Percentiles rank a stretch among this genome's conserved stretches.
phyloP scores from a whole-genome alignment of 192 early-diverging fungal species.

The Funneliformis geosporum region DNA sequence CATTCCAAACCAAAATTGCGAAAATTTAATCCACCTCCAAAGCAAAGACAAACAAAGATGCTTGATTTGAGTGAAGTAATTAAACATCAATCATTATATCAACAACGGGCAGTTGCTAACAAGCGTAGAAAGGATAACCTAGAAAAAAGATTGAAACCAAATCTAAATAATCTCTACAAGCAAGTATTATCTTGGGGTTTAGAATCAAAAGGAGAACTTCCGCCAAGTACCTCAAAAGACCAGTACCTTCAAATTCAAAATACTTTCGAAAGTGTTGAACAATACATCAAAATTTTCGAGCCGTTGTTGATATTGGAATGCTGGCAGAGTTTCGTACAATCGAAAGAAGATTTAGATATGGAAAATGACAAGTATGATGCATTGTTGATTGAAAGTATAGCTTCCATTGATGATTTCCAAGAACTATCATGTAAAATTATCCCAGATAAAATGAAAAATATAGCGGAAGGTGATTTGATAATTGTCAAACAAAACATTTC shows the following conservation, averaged over 20 bases:
- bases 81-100: constrained; percentile 22
- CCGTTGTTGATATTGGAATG: constrained; percentile 82
- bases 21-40: constrained; percentile 3
- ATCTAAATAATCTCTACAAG: constrained; percentile 57
- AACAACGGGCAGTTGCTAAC: constrained; percentile 23
- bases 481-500: constrained; percentile 51
- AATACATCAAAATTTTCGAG: constrained; percentile 74
- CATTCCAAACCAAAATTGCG: constrained; percentile 27
- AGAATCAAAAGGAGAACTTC: constrained; percentile 52
- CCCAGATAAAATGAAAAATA: constrained; percentile 44
- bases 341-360: constrained; percentile 63
- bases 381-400: constrained; percentile 50
- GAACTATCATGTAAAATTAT: constrained; percentile 57
- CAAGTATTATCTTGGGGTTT: constrained; percentile 65
- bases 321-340: constrained; percentile 79
- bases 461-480: constrained; percentile 65
- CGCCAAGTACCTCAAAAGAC: constrained; percentile 43
- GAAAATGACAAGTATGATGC: constrained; percentile 47
- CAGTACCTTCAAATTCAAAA: constrained; percentile 55
- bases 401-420: constrained; percentile 73
- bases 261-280: constrained; percentile 53
- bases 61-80: constrained; percentile 41
- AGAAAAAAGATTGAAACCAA: constrained; percentile 51
- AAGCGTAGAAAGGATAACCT: constrained; percentile 44
- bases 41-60: constrained; percentile 48